Evolutionary conservation across 2,329 filamentous ascomycete genomes (phyloP), one percentile per base, ranked within the genome.

Genomic region (Acarospora socialis): DNA sequence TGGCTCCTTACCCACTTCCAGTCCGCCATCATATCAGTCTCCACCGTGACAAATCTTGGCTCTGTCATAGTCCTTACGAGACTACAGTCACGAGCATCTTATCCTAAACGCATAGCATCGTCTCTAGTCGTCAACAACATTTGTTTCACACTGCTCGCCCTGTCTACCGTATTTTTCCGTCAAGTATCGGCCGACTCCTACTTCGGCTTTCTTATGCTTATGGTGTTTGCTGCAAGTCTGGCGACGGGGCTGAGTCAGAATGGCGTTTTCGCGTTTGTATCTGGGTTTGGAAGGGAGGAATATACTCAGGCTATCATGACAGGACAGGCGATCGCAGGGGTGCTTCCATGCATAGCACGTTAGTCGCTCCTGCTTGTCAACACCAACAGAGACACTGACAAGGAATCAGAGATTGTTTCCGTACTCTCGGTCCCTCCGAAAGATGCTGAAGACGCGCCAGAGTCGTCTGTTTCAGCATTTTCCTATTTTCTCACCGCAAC

Each of bases 301-400:
- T 98, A 95, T 54, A 93, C 83, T 34, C 87, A 95, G 56, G 87
- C 79, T 15, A 84, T 95, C 54, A 95, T 98, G 86, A 76, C 78
- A 3, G 90, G 90, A 1, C 90, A 98, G 55, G 87, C 77, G 19
- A 66, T 98, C 3, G 86, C 90, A 0, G 90, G 90, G 18, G 86
- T 98, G 7, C 61, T 95, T 3, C 90, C 90, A 0, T 77, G 81
- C 28, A 65, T 92, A 28, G 81, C 83, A 2, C 86, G n/a, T n/a
- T n/a, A n/a, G n/a, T n/a, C n/a, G n/a, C n/a, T n/a, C n/a, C n/a
- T n/a, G n/a, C n/a, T n/a, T n/a, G n/a, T n/a, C n/a, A n/a, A n/a
- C n/a, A n/a, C n/a, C n/a, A n/a, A n/a, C n/a, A n/a, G n/a, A n/a
- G n/a, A n/a, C n/a, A n/a, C n/a, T n/a, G n/a, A n/a, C n/a, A n/a